Base-by-base conservation (phyloP, 306 rosid species). In the Trifolium repens region DNA sequence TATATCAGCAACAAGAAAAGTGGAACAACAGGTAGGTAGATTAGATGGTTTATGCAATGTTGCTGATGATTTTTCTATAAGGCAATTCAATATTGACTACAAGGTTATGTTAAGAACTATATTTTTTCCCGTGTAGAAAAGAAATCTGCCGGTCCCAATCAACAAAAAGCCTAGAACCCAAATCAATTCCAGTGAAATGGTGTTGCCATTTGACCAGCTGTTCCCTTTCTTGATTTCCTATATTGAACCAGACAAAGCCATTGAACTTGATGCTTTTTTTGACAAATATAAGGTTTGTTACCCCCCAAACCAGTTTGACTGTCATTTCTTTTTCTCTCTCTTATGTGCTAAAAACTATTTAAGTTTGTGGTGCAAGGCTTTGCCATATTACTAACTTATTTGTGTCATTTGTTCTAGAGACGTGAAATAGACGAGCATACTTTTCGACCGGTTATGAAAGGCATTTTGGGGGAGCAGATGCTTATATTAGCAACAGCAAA, bases 381-480 rank as follows among this genome's bases (percentile, higher is more conserved):
- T 72, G 32, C 71, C 40, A 32, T 77, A 75, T 64, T 69, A 67
- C 71, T 83, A 27, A 72, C 32, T 71, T 78, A 71, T 73, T 58
- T 54, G 69, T 74, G 53, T 68, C 74, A 32, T 74, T 77, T 71
- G 67, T 80, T 77, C 49, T 43, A 43, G 49, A 43, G 49, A 43
- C 15, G 49, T 10, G 49, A 43, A 43, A 43, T 43, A 43, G 1
- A 15, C 49, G 3, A 12, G 14, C 4, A 43, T 43, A 2, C 15
- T 43, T 43, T 43, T 43, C 4, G 3, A 2, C 0, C 49, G 5
- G 1, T 9, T 10, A 43, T 91, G 76, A 39, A 83, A 74, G 8
- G 7, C 39, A 44, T 94, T 67, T 96, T 91, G 1, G 98, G 97
- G 70, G 94, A 87, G 40, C 97, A 91, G 84, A 80, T 90, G 90